Evolutionary conservation across 1,284 basidiomycete species (phyloP).

Genomic region (Caloboletus firmus): DNA sequence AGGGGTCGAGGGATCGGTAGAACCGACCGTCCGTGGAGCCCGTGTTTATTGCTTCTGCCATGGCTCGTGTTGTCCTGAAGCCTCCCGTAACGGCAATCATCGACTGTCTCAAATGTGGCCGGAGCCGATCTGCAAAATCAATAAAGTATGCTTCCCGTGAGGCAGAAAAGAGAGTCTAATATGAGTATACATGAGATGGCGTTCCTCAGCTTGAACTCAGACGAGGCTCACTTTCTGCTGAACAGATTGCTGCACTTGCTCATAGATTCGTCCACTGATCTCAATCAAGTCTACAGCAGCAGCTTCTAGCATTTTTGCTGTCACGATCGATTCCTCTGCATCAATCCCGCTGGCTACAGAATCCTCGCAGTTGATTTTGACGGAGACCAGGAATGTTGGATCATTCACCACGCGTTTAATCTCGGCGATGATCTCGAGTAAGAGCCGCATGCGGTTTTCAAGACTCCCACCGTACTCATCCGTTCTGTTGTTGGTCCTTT

Average conservation of each 20-base stretch:
- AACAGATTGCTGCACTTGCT: conserved; percentile 28
- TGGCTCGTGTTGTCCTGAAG: conserved; percentile 43
- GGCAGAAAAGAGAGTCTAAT: conserved; percentile 34
- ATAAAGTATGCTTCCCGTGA: conserved; percentile 42
- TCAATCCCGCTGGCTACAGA: conserved; percentile 22
- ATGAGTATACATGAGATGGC: neutral
- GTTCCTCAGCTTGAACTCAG: conserved; percentile 14
- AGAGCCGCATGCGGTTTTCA: conserved; percentile 42
- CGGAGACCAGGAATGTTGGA: conserved; percentile 41
- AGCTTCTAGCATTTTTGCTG: conserved; percentile 45
- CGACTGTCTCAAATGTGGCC: conserved; percentile 36
- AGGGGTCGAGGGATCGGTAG: neutral
- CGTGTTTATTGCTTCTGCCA: conserved; percentile 39
- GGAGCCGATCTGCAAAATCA: conserved; percentile 43
- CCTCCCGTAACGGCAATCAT: conserved; percentile 49
- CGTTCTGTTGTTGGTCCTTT: conserved; percentile 45
- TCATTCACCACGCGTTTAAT: conserved; percentile 30
- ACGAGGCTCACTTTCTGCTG: conserved; percentile 16
- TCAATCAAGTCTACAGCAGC: conserved; percentile 52
- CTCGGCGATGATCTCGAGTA: conserved; percentile 41
- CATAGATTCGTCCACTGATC: conserved; percentile 46
- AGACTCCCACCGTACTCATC: conserved; percentile 54
- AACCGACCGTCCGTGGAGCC: conserved; percentile 35
- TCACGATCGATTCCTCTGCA: conserved; percentile 43
- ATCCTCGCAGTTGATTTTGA: conserved; percentile 48